Base-by-base conservation (phyloP, 2,329 filamentous ascomycete species). In the Blastomyces silverae region DNA sequence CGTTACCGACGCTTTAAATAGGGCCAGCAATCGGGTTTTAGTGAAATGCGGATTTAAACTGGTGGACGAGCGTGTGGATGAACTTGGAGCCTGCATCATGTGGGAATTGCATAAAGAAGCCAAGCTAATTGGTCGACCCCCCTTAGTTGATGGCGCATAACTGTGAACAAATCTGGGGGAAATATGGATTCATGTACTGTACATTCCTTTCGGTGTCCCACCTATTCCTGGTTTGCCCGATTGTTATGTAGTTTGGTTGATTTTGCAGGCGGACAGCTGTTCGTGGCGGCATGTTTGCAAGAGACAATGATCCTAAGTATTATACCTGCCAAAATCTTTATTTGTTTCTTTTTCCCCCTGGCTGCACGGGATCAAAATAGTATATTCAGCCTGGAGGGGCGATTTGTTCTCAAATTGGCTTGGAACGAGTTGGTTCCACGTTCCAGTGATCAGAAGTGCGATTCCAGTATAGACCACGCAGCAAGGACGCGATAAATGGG, bases 21-120 rank as follows among this genome's bases (percentile, higher is more conserved):
- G 34, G 34, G 10, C 46, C 20, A 61, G 57, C 28, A 62, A 56
- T 34, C 34, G 58, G 34, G 63, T 64, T 11, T 58, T 64, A 22
- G 25, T 39, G 15, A 64, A 62, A 57, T 64, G 63, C 46, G 63
- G 63, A 55, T 64, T 64, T 25, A 25, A 28, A 13, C 15, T 34
- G 11, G 39, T 62, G 20, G 22, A 31, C 37, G 42, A 57, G 22
- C 10, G 0, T 28, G 42, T 20, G 15, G 59, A 62, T 13, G n/a
- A 62, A 17, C 3, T 28, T 55, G 52, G 61, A 13, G 25, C 37
- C 22, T 39, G 22, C 53, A 42, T 44, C n/a, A 55, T 50, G 56
- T 63, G 64, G 64, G 66, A 65, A 63, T 59, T 70, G 67, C 64
- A 62, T 60, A 66, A 65, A 66, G 68, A 65, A 15, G 8, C 28